Evolutionary conservation across 495 filamentous ascomycete genomes (phyloP).

Genomic region (Pyrenula massariospora): DNA sequence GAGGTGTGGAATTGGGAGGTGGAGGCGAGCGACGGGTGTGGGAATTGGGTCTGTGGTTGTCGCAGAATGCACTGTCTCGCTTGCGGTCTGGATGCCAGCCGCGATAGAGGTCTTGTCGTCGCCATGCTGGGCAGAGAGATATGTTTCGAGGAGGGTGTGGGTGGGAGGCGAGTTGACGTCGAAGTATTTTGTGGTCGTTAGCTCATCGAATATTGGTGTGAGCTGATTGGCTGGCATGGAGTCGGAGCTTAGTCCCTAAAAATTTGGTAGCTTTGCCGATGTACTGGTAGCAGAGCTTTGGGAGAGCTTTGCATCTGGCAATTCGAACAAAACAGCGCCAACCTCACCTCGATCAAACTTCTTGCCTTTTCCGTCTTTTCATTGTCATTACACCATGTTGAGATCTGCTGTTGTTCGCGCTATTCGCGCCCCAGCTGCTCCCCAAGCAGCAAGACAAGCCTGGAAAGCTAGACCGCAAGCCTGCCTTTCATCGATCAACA

Average conservation of each 20-base stretch:
- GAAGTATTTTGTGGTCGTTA: slow-evolving; percentile 20
- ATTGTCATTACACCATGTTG: slow-evolving; percentile 54
- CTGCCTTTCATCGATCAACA: slow-evolving; percentile 34
- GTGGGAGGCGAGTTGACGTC: slow-evolving; percentile 5
- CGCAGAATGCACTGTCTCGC: slow-evolving; percentile 12
- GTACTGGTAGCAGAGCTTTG: too few species aligned
- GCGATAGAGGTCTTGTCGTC: slow-evolving; percentile 35
- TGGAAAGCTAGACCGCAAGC: neutral
- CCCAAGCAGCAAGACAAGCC: slow-evolving; percentile 37
- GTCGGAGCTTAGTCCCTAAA: slow-evolving; percentile 1
- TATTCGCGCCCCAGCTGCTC: slow-evolving; percentile 43
- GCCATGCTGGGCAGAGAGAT: slow-evolving; percentile 30
- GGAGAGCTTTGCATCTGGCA: neutral
- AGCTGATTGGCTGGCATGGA: slow-evolving; percentile 27
- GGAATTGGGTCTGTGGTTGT: slow-evolving; percentile 23
- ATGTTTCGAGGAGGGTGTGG: slow-evolving; percentile 1
- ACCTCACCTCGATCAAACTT: too few species aligned
- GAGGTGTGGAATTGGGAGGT: slow-evolving; percentile 56
- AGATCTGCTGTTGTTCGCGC: slow-evolving; percentile 66
- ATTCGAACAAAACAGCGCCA: neutral
- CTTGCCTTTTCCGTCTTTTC: slow-evolving; percentile 1
- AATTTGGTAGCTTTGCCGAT: neutral
- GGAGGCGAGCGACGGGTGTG: slow-evolving; percentile 16
- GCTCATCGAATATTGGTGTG: slow-evolving; percentile 33
- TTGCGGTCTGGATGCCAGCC: slow-evolving; percentile 39